Conservation (phyloP, 768 basidiomycete species). For the Pleurotus cornucopiae region DNA sequence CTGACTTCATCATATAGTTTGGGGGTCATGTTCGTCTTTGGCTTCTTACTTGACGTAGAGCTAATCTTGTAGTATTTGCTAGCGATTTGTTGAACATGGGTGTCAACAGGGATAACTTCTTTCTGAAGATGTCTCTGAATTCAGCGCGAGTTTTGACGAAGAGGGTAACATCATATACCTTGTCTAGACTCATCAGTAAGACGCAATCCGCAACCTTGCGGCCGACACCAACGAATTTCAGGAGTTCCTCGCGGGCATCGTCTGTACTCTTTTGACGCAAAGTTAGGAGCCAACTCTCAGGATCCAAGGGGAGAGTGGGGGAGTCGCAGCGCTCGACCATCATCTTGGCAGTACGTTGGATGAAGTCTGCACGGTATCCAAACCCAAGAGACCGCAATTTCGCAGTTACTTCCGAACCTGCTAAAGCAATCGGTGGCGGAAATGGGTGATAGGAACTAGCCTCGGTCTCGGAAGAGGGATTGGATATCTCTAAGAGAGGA, state of each 20-base stretch:
- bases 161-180: conserved; percentile 39
- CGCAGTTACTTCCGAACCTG: conserved; percentile 49
- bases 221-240: conserved; percentile 88
- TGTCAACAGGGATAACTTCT: conserved; percentile 92
- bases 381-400: conserved; percentile 83
- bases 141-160: background rate
- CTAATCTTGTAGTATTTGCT: conserved; percentile 71
- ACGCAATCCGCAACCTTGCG: conserved; percentile 97
- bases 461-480: conserved; percentile 24
- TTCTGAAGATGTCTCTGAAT: conserved; percentile 35
- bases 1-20: conserved; percentile 74
- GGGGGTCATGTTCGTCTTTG: conserved; percentile 65
- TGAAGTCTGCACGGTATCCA: conserved; percentile 91
- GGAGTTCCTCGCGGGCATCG: conserved; percentile 68
- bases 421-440: conserved; percentile 70
- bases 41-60: conserved; percentile 19
- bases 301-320: conserved; percentile 12
- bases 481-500: conserved; percentile 48
- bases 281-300: conserved; percentile 53
- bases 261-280: conserved; percentile 47
- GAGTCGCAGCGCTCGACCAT: conserved; percentile 53
- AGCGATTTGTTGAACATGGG: conserved; percentile 91
- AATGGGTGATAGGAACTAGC: conserved; percentile 68
- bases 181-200: conserved; percentile 87
- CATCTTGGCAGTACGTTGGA: conserved; percentile 79